phyloP scores from a whole-genome alignment of 2,329 filamentous ascomycete species.

The Curvularia hawaiiensis region DNA sequence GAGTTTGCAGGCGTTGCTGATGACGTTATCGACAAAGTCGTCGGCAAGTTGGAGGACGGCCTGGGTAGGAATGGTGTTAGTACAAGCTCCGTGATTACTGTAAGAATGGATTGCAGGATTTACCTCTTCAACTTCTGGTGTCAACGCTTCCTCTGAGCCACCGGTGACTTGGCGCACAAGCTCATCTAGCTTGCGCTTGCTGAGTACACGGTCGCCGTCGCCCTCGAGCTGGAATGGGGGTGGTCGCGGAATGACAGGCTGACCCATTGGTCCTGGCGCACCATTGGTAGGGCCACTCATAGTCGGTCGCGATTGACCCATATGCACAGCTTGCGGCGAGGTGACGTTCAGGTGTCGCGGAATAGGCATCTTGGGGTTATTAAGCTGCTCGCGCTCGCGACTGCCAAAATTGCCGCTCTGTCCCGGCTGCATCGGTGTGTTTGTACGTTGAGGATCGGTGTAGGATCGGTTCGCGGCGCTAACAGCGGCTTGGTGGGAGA shows the following conservation, averaged over 20 bases:
- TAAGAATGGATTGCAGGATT: conserved; percentile 26
- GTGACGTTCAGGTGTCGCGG: conserved; percentile 78
- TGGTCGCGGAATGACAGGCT: conserved; percentile 81
- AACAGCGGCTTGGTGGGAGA: conserved; percentile 54
- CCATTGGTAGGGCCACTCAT: conserved; percentile 77
- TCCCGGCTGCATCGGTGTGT: conserved; percentile 41
- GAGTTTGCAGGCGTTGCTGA: conserved; percentile 84
- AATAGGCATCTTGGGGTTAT: conserved; percentile 75
- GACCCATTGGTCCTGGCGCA: conserved; percentile 81
- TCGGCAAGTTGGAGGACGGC: conserved; percentile 88
- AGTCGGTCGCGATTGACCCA: conserved; percentile 78
- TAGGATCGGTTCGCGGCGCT: conserved; percentile 49
- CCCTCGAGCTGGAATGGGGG: conserved; percentile 87
- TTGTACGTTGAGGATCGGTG: conserved; percentile 41
- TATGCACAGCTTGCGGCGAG: conserved; percentile 73
- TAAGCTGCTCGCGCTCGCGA: conserved; percentile 46
- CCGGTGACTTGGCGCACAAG: conserved; percentile 93
- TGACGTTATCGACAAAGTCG: conserved; percentile 91
- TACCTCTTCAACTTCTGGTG: conserved; percentile 96
- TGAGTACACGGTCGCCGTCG: conserved; percentile 90
- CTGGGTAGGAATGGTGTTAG: conserved; percentile 51
- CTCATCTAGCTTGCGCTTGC: conserved; percentile 96
- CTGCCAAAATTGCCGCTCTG: conserved; percentile 42
- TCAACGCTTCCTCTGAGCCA: conserved; percentile 77
- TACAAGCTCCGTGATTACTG: background rate